These are phyloP conservation scores for Diophrys sp. DNA, from an alignment of 73 alveolate genomes.

Conservation along the genomic window DNA sequence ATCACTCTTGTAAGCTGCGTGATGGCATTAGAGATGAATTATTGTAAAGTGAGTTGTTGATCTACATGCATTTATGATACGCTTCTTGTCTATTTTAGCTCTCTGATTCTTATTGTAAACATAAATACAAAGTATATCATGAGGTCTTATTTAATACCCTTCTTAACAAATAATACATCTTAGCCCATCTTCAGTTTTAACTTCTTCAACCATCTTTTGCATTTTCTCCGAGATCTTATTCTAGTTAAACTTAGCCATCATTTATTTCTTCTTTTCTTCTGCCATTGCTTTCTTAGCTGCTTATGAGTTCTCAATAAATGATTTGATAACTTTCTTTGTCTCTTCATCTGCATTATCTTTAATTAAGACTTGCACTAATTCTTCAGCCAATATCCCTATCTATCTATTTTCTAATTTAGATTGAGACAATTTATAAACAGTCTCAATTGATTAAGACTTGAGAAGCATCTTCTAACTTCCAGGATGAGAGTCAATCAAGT, in stretches of 20 bases:
- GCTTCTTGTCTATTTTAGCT: conserved; percentile 7
- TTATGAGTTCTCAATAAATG: conserved; percentile 6
- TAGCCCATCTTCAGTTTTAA: conserved; percentile 54
- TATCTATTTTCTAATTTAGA: conserved; percentile 33
- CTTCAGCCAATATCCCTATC: conserved; percentile 28
- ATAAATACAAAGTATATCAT: conserved; percentile 62
- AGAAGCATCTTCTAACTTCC: conserved; percentile 17
- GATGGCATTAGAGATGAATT: conserved; percentile 61
- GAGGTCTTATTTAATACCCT: conserved; percentile 65
- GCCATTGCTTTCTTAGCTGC: conserved; percentile 45
- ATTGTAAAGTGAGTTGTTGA: conserved; percentile 64
- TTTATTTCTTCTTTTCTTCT: conserved; percentile 39
- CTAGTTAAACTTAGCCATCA: conserved; percentile 38
- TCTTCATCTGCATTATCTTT: conserved; percentile 23
- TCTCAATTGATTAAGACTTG: background rate
- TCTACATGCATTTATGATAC: conserved; percentile 15
- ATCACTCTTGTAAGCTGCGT: conserved; percentile 63
- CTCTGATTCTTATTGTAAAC: conserved; percentile 39
- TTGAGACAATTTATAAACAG: conserved; percentile 21
- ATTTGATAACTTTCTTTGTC: conserved; percentile 1
- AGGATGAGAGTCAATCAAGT: conserved; percentile 25
- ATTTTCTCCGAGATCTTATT: conserved; percentile 35
- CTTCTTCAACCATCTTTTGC: conserved; percentile 14
- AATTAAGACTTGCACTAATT: conserved; percentile 17
- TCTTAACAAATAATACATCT: conserved; percentile 67